Base-by-base conservation (phyloP, 129 eudicot genomes). In the Kitagawia praeruptora region DNA sequence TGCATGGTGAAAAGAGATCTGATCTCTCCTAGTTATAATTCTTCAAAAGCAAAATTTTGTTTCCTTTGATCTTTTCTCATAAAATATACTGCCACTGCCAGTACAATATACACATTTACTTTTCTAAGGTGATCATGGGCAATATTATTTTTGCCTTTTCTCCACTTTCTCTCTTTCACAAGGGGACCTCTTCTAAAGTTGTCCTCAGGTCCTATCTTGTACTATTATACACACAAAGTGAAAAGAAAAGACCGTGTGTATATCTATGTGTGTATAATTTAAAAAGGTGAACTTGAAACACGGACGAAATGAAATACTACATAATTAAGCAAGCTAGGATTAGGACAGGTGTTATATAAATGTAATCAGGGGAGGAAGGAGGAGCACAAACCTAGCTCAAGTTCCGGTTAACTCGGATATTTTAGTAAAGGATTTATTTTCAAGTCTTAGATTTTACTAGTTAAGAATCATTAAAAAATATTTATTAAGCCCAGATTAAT, bases 21-120 rank as follows among this genome's bases (percentile, higher is more conserved):
- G 42, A 70, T 76, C 63, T 75, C 53, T 40, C 42, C 42, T 78
- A 41, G 48, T 78, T 78, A 80, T 78, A 73, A 51, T 67, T 27
- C 40, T 54, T 70, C 85, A 80, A 85, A 85, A 81, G 80, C 75
- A 71, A 58, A 74, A 38, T 81, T 88, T 85, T 75, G 85, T 86
- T 86, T 78, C 66, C 75, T 75, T 48, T 74, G 82, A 25, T 61
- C 82, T 79, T 66, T 61, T n/a, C 27, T 61, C 69, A 12, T 72
- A 61, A 12, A 25, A 25, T 31, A 67, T 69, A 69, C 74, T 69
- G 42, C 41, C 42, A 69, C 74, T 69, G 42, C 74, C n/a, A 34
- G 40, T 69, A 69, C 64, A 69, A 69, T 81, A 76, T 66, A 8
- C 45, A 46, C 56, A 70, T 34, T 4, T 69, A 12, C 74, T 67